These are phyloP conservation scores for Eurotiales sp. DNA, from an alignment of 2,329 filamentous ascomycete species.

Conservation along the genomic window DNA sequence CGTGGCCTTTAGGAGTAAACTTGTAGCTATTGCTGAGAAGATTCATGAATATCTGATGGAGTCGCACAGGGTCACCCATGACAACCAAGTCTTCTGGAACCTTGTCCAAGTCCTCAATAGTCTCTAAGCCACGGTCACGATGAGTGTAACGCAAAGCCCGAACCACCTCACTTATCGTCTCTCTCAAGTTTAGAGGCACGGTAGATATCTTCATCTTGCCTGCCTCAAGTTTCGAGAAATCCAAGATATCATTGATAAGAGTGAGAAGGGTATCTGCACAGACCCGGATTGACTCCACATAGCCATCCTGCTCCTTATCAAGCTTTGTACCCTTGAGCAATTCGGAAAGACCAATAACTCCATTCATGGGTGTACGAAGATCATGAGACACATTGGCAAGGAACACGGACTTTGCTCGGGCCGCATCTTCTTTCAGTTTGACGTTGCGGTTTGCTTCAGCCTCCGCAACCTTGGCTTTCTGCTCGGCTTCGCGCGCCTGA, in stretches of 20 bases:
- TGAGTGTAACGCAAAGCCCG: conserved; percentile 62
- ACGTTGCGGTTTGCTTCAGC: conserved; percentile 63
- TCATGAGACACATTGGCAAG: conserved; percentile 88
- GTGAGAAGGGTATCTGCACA: conserved; percentile 72
- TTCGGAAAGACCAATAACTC: conserved; percentile 75
- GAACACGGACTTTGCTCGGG: conserved; percentile 81
- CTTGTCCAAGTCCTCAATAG: conserved; percentile 61
- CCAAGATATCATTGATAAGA: conserved; percentile 86
- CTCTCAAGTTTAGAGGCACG: conserved; percentile 71
- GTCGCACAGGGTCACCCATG: conserved; percentile 77
- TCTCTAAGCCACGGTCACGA: conserved; percentile 57
- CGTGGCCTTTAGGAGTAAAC: conserved; percentile 81
- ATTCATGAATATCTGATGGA: conserved; percentile 76
- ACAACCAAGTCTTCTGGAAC: conserved; percentile 61
- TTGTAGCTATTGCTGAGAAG: conserved; percentile 91
- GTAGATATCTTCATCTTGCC: conserved; percentile 85
- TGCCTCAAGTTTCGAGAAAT: conserved; percentile 83
- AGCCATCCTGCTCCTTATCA: conserved; percentile 57
- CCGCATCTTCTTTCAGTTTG: conserved; percentile 63
- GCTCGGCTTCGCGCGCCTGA: conserved; percentile 59
- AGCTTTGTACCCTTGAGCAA: conserved; percentile 56
- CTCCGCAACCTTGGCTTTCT: conserved; percentile 63
- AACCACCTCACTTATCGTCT: conserved; percentile 63
- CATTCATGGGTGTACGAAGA: conserved; percentile 90
- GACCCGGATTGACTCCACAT: conserved; percentile 62